Conservation (phyloP, 306 rosid species). For the Crataegus laevigata region DNA sequence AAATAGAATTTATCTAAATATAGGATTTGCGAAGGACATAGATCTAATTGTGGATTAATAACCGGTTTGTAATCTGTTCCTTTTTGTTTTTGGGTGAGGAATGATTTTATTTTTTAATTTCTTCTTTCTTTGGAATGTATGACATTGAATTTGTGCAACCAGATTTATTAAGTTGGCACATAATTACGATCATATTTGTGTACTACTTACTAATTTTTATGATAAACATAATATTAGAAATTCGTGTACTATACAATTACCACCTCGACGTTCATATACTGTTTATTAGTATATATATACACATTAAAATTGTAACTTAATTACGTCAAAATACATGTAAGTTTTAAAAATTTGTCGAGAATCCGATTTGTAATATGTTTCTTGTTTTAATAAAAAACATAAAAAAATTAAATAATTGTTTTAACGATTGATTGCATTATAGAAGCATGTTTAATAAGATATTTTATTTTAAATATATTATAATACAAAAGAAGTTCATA, state of each 20-base stretch:
- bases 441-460: constrained; percentile 19
- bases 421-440: constrained; percentile 22
- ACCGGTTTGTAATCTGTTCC: constrained; percentile 13
- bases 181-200: neutral
- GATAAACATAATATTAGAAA: too few species aligned
- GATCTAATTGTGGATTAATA: constrained; percentile 27
- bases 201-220: neutral
- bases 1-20: constrained; percentile 8
- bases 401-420: too few species aligned
- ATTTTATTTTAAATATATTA: constrained; percentile 11
- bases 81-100: constrained; percentile 23
- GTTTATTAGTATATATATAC: too few species aligned
- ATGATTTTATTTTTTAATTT: constrained; percentile 12
- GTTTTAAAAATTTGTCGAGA: too few species aligned
- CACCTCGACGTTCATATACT: too few species aligned
- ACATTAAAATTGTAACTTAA: neutral
- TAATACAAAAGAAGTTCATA: constrained; percentile 24
- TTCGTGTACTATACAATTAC: too few species aligned
- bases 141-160: neutral
- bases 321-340: neutral
- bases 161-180: neutral
- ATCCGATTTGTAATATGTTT: neutral
- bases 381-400: neutral
- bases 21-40: constrained; percentile 22
- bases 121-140: constrained; percentile 37